Evolutionary conservation across 2,329 filamentous ascomycete genomes (phyloP), one percentile per base, ranked within the genome.

Genomic region (Fusarium pseudograminearum): DNA sequence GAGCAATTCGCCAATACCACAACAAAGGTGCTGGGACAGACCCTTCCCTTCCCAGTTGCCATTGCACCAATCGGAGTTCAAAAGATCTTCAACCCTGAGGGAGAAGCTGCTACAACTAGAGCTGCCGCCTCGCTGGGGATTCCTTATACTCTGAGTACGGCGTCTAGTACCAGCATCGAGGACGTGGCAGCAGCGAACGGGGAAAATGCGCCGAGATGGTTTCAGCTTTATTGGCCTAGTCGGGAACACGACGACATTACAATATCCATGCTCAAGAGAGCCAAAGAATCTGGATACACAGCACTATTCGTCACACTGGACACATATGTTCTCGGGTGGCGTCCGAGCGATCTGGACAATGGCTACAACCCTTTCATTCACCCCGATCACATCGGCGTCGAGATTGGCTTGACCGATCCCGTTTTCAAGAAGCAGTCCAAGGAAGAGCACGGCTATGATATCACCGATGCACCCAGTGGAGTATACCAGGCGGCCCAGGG

Each of bases 351-450:
- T 26, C 1, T 69, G 1, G 66, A 69, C 14, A 69, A 70, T 7
- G 67, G 61, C 2, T 69, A 69, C 20, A 70, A 70, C 14, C 66
- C 66, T 1, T 69, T 69, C 10, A 67, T 69, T 1, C 67, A 70
- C 8, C 66, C 66, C 1, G 67, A 69, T 15, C 66, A 70, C 18
- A 67, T 58, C 7, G 67, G 61, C 1, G 66, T 69, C 3, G 66
- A 69, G 18, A 70, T 70, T 16, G 66, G 67, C 6, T 12, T 69
- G 1, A 69, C 66, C 22, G 67, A 70, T 36, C 52, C 66, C 31
- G 56, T 69, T 34, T 69, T 69, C 15, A 53, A 69, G 12, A 56
- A 56, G 14, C 24, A 53, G 15, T 69, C 70, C 45, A 69, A 53
- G 5, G 52, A 63, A 30, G 24, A 70, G 7, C 51, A 69, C 7